These are phyloP conservation scores for Hortiboletus flavorubellus DNA, from an alignment of 768 basidiomycete species.

Conservation along the genomic window DNA sequence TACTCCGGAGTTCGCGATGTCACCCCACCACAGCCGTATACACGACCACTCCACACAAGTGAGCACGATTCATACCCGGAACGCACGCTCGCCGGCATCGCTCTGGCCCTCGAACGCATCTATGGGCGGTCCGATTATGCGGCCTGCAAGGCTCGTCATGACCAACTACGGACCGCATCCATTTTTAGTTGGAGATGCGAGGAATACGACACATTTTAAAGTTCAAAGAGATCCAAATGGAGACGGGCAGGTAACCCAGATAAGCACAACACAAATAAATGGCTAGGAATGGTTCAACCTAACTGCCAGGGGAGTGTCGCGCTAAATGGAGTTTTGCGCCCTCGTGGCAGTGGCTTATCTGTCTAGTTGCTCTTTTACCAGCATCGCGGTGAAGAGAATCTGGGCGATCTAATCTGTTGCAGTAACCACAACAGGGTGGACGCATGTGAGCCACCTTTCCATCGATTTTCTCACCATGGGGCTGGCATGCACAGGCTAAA, in stretches of 20 bases:
- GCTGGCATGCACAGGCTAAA: not conserved
- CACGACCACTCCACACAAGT: not conserved
- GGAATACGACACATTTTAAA: not conserved
- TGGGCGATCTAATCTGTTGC: not conserved
- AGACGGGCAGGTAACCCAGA: not conserved
- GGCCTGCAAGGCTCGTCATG: not conserved
- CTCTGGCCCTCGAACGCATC: not conserved
- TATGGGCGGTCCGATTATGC: not conserved
- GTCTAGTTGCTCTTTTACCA: not conserved
- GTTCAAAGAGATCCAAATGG: not conserved
- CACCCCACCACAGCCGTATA: not conserved
- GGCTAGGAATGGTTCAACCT: not conserved
- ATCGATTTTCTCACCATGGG: constrained; percentile 4
- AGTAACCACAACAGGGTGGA: not conserved
- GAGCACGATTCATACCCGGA: not conserved
- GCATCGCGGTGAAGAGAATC: not conserved
- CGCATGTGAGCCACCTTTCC: not conserved
- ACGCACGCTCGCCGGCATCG: not conserved
- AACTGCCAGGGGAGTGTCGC: not conserved
- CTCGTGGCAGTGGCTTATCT: not conserved
- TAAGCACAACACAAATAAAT: not conserved
- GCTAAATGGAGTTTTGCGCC: not conserved
- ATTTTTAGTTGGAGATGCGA: not conserved
- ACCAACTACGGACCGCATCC: not conserved
- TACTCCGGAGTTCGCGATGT: not conserved